Evolutionary conservation across 148 eudicot genomes (phyloP).

Genomic region (Rhododendron molle): DNA sequence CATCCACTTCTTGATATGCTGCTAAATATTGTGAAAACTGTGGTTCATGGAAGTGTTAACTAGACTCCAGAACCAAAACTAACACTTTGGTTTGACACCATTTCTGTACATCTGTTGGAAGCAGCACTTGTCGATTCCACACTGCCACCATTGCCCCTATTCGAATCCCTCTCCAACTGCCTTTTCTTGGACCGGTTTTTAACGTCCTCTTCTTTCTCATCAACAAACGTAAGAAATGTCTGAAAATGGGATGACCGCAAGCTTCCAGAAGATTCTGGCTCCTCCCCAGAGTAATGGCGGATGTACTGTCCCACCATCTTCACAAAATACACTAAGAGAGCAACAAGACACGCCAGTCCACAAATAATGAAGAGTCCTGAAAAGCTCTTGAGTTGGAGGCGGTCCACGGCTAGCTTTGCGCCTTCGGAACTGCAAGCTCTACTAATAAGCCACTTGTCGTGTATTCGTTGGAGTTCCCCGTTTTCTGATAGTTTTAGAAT

Average conservation of each 20-base stretch:
- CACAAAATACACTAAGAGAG: constrained; percentile 37
- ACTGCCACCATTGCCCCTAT: constrained; percentile 3
- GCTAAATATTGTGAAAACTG: background rate
- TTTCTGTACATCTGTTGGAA: constrained; percentile 1
- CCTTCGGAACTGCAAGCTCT: constrained; percentile 65
- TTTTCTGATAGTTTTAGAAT: constrained; percentile 60
- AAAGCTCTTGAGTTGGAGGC: constrained; percentile 51
- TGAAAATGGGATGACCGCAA: constrained; percentile 31
- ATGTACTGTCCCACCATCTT: constrained; percentile 34
- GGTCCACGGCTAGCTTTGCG: constrained; percentile 41
- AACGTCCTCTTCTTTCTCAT: constrained; percentile 51
- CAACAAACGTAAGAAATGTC: constrained; percentile 52
- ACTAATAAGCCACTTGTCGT: constrained; percentile 69
- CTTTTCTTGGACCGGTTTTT: constrained; percentile 40
- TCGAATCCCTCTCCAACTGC: constrained; percentile 34
- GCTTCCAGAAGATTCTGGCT: constrained; percentile 13
- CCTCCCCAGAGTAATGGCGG: constrained; percentile 26
- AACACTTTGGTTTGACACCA: constrained; percentile 9
- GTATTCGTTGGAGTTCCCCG: constrained; percentile 72
- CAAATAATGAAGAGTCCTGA: constrained; percentile 55
- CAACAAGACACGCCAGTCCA: constrained; percentile 47
- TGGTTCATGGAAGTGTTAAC: background rate
- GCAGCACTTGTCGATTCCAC: background rate
- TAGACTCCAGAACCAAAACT: constrained; percentile 9
- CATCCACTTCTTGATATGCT: background rate